Evolutionary conservation across 1,284 basidiomycete genomes (phyloP).

Genomic region (Neonothopanus nambi): DNA sequence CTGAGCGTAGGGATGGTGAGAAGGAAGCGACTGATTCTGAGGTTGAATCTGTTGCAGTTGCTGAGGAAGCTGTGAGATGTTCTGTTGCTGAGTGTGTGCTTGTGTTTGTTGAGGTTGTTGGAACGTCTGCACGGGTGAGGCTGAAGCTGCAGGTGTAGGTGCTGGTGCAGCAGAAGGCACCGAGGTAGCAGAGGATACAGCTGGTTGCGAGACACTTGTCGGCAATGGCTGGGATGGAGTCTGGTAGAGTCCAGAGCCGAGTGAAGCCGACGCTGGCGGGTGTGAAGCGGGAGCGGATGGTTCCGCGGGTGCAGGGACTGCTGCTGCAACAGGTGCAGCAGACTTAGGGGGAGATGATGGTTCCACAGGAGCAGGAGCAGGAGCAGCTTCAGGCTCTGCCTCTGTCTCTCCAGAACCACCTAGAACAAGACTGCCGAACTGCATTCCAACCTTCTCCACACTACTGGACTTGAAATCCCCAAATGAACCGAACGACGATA

Average conservation of each 20-base stretch:
- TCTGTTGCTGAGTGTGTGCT: background rate
- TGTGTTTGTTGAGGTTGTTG: background rate
- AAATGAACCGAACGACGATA: conserved; percentile 9
- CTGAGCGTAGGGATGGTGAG: conserved; percentile 8
- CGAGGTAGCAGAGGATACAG: background rate
- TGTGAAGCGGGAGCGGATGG: background rate
- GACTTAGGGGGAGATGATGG: conserved; percentile 20
- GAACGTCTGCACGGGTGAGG: conserved; percentile 1
- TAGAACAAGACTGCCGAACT: conserved; percentile 77
- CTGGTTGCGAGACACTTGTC: conserved; percentile 10
- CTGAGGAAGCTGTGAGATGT: conserved; percentile 6
- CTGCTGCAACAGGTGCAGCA: conserved; percentile 22
- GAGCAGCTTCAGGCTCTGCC: conserved; percentile 31
- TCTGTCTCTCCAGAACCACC: conserved; percentile 58
- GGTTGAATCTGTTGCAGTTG: conserved; percentile 7
- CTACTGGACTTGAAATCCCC: conserved; percentile 3
- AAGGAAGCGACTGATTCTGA: conserved; percentile 4
- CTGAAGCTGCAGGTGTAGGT: background rate
- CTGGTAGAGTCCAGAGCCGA: conserved; percentile 6
- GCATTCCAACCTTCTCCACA: conserved; percentile 75
- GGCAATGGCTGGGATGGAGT: conserved; percentile 4
- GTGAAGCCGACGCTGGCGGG: conserved; percentile 4
- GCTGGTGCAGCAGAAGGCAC: background rate
- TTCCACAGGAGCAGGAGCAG: conserved; percentile 16
- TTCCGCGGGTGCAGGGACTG: conserved; percentile 15